Evolutionary conservation across 2,329 filamentous ascomycete species (phyloP).

Genomic region (Botrytis sinoallii): DNA sequence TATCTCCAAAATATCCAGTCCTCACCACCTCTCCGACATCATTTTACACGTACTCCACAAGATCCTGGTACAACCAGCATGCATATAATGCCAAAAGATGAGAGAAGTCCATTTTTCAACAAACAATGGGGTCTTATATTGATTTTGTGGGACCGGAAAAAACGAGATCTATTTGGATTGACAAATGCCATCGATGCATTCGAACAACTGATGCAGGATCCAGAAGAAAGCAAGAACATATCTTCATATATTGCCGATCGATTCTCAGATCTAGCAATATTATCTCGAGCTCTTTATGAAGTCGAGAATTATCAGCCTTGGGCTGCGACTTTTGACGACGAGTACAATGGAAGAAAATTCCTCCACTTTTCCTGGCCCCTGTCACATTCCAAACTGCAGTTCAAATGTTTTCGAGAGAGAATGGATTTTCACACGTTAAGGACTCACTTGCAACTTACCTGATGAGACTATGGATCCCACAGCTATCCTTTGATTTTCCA

Average conservation of each 20-base stretch:
- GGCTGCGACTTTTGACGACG: background rate
- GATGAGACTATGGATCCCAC: background rate
- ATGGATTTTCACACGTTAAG: background rate
- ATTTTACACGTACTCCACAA: background rate
- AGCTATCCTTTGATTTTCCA: background rate
- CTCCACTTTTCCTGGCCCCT: too few relatives aligned
- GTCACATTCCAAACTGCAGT: background rate
- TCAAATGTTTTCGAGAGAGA: background rate
- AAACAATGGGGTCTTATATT: background rate
- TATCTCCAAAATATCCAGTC: background rate
- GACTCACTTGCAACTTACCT: background rate
- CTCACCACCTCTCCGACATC: background rate
- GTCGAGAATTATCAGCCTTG: background rate
- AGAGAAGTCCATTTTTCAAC: background rate
- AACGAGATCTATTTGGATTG: background rate
- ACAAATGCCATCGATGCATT: background rate
- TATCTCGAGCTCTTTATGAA: background rate
- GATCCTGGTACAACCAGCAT: background rate
- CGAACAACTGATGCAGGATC: background rate
- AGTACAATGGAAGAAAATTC: background rate
- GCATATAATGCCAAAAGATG: background rate
- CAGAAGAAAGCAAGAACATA: background rate
- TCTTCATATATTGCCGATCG: background rate
- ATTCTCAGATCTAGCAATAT: background rate
- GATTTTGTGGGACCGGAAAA: background rate